These are phyloP conservation scores for Elsinoe perseae DNA, from an alignment of 2,329 filamentous ascomycete species.

Conservation along the genomic window DNA sequence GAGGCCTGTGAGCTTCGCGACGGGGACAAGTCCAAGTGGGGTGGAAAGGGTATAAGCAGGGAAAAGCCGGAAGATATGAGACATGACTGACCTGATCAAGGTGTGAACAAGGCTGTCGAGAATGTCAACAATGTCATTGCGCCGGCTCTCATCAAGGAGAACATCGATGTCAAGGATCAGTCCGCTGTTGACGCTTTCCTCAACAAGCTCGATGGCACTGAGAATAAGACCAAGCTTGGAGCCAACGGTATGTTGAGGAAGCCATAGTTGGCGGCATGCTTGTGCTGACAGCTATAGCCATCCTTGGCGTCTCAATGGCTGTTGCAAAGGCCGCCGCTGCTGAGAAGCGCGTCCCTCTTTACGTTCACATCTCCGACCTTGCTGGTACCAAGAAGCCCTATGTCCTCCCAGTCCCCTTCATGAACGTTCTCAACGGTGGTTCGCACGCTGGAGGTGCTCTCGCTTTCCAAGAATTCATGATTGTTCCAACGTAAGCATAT, in stretches of 20 bases:
- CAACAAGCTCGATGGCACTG: conserved; percentile 49
- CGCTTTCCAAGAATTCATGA: conserved; percentile 54
- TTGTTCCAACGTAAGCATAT: conserved; percentile 40
- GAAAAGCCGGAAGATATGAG: neutral
- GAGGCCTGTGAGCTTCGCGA: conserved; percentile 49
- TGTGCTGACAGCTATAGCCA: conserved; percentile 32
- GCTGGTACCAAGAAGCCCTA: conserved; percentile 47
- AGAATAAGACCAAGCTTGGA: conserved; percentile 52
- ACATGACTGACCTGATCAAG: conserved; percentile 23
- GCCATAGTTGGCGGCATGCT: neutral
- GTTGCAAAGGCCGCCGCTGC: conserved; percentile 51
- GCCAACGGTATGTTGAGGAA: conserved; percentile 37
- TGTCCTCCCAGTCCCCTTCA: conserved; percentile 51
- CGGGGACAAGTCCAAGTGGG: conserved; percentile 46
- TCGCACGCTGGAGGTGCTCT: conserved; percentile 94
- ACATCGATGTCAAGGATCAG: conserved; percentile 49
- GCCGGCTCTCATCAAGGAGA: conserved; percentile 47
- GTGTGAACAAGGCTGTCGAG: conserved; percentile 48
- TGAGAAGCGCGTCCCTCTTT: conserved; percentile 49
- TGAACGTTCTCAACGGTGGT: conserved; percentile 58
- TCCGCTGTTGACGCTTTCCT: conserved; percentile 48
- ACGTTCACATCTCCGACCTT: conserved; percentile 50
- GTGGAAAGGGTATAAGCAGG: conserved; percentile 40
- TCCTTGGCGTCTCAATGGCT: conserved; percentile 54
- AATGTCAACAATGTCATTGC: conserved; percentile 50